Evolutionary conservation across 305 asterid genomes (phyloP).

Genomic region (Solanum chacoense): DNA sequence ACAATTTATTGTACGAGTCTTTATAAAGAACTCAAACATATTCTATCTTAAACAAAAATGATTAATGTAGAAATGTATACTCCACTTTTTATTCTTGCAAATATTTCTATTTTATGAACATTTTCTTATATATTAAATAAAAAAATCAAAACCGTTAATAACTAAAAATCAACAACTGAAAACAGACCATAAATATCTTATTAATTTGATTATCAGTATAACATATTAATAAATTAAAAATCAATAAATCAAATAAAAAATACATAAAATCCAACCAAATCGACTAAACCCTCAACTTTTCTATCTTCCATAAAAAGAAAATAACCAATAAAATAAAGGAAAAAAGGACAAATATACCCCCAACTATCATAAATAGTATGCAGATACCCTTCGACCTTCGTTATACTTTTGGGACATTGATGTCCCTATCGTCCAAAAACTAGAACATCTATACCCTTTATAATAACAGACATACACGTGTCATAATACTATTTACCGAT

Average conservation of each 20-base stretch:
- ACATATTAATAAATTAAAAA: not conserved
- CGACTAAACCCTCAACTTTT: not conserved
- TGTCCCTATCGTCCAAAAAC: no score
- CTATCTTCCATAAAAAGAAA: not conserved
- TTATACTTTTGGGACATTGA: no score
- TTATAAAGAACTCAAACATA: not conserved
- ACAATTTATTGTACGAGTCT: not conserved
- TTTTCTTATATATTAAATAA: not conserved
- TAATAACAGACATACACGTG: no score
- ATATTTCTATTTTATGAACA: not conserved
- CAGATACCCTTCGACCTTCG: no score
- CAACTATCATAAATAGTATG: no score
- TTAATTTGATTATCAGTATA: not conserved
- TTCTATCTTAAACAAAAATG: not conserved
- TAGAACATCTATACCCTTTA: no score
- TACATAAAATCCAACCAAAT: not conserved
- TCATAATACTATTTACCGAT: no score
- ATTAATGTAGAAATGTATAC: not conserved
- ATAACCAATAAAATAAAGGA: not conserved
- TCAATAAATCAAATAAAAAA: not conserved
- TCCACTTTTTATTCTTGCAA: not conserved
- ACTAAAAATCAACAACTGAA: not conserved
- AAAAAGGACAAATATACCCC: no score
- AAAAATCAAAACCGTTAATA: not conserved
- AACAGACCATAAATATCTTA: not conserved